phyloP scores from a whole-genome alignment of 2,329 filamentous ascomycete species.

The Chlorencoelia australis region DNA sequence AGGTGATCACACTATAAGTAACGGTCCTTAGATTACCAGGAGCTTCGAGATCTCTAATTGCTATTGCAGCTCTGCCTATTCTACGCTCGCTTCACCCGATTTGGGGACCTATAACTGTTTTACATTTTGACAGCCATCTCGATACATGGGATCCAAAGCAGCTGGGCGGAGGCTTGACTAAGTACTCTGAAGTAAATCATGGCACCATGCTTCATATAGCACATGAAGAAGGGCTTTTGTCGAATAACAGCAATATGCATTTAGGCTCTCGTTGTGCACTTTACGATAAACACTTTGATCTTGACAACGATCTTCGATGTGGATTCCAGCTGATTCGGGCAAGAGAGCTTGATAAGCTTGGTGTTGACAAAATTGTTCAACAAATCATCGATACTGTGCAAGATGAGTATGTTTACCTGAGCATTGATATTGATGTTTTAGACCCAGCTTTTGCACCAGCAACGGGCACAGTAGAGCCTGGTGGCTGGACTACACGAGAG shows the following conservation, averaged over 20 bases:
- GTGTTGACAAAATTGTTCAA: slow-evolving; percentile 19
- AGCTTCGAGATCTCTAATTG: not conserved
- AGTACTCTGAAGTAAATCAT: slow-evolving; percentile 25
- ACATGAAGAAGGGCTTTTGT: slow-evolving; percentile 25
- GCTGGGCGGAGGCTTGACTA: slow-evolving; percentile 22
- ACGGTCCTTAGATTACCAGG: too few species aligned
- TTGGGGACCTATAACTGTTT: slow-evolving; percentile 23
- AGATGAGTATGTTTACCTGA: slow-evolving; percentile 23
- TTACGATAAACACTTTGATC: slow-evolving; percentile 20
- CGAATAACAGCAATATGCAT: slow-evolving; percentile 25
- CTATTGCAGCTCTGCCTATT: slow-evolving; percentile 20
- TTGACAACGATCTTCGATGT: slow-evolving; percentile 24
- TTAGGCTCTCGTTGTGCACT: slow-evolving; percentile 21
- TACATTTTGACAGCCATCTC: slow-evolving; percentile 25
- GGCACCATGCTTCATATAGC: slow-evolving; percentile 28
- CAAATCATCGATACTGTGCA: slow-evolving; percentile 23
- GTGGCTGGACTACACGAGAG: slow-evolving; percentile 27
- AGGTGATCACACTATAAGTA: slow-evolving; percentile 27
- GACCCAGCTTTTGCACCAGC: slow-evolving; percentile 26
- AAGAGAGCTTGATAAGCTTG: slow-evolving; percentile 21
- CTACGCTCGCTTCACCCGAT: slow-evolving; percentile 22
- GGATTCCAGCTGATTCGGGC: slow-evolving; percentile 24
- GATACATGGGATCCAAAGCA: slow-evolving; percentile 25
- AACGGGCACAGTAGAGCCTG: slow-evolving; percentile 26
- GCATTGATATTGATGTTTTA: slow-evolving; percentile 25